Conservation (phyloP, 495 filamentous ascomycete species). For the Aspergillus sclerotioniger region DNA sequence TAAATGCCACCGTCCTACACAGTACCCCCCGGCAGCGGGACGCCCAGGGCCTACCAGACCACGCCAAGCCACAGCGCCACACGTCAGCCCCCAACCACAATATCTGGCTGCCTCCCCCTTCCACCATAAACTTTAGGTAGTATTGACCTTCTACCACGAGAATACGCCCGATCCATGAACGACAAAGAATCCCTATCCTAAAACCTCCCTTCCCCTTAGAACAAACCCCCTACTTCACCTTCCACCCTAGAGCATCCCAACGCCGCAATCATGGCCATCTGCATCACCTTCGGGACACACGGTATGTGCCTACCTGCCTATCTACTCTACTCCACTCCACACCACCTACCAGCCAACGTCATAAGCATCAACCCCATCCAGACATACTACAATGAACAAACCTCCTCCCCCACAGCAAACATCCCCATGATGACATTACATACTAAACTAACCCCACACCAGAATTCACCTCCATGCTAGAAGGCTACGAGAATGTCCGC, state of each 20-base stretch:
- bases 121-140: slow-evolving; percentile 12
- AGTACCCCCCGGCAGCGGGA: neutral
- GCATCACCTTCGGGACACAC: slow-evolving; percentile 56
- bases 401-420: no score
- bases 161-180: neutral
- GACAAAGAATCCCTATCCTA: neutral
- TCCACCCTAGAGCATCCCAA: slow-evolving; percentile 1
- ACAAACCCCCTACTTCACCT: neutral
- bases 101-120: slow-evolving; percentile 23
- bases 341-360: neutral
- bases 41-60: neutral
- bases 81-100: slow-evolving; percentile 14
- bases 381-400: slow-evolving; percentile 4
- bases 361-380: slow-evolving; percentile 9
- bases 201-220: neutral
- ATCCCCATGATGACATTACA: no score
- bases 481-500: slow-evolving; percentile 54
- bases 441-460: neutral
- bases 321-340: slow-evolving; percentile 6
- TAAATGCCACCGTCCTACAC: neutral
- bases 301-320: slow-evolving; percentile 32
- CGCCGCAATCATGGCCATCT: slow-evolving; percentile 46
- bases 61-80: slow-evolving; percentile 30
- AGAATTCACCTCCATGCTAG: slow-evolving; percentile 53
- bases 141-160: neutral